These are phyloP conservation scores for Phytophthora capsici DNA, from an alignment of 352 stramenopile species.

Conservation along the genomic window DNA sequence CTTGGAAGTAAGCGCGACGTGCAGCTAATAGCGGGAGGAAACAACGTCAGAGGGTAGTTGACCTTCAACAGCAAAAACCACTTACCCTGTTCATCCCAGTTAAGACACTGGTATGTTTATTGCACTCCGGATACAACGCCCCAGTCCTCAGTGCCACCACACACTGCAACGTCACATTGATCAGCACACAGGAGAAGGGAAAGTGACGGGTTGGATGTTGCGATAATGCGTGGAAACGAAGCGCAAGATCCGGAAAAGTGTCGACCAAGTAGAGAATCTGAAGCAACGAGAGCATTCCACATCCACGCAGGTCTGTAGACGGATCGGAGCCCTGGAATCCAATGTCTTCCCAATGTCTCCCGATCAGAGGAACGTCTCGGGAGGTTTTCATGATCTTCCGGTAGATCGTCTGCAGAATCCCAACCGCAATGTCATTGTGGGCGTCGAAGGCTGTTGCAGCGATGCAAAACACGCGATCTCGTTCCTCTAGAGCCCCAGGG, in stretches of 20 bases:
- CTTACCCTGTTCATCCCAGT: conserved; percentile 60
- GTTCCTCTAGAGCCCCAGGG: conserved; percentile 55
- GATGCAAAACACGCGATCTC: conserved; percentile 82
- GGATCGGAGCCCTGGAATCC: conserved; percentile 91
- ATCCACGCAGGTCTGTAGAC: conserved; percentile 86
- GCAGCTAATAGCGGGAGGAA: conserved; percentile 38
- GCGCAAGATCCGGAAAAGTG: conserved; percentile 55
- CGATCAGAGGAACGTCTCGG: conserved; percentile 55
- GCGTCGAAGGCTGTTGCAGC: conserved; percentile 60
- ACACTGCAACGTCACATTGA: conserved; percentile 80
- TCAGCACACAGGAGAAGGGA: conserved; percentile 72
- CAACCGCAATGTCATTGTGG: conserved; percentile 50
- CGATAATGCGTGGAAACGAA: conserved; percentile 54
- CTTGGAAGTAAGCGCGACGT: conserved; percentile 45
- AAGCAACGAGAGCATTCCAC: conserved; percentile 85
- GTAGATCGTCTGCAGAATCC: conserved; percentile 77
- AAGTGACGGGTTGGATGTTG: conserved; percentile 73
- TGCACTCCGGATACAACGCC: conserved; percentile 70
- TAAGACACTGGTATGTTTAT: conserved; percentile 64
- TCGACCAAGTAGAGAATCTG: conserved; percentile 87
- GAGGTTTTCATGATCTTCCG: conserved; percentile 42
- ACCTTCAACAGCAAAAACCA: not conserved
- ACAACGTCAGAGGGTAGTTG: not conserved
- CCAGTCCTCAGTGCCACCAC: conserved; percentile 72
- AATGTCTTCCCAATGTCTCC: conserved; percentile 86